A percentile compares a stretch with the other conserved stretches of the same genome.
phyloP scores from a whole-genome alignment of 768 basidiomycete genomes.

The Suillus sp. region DNA sequence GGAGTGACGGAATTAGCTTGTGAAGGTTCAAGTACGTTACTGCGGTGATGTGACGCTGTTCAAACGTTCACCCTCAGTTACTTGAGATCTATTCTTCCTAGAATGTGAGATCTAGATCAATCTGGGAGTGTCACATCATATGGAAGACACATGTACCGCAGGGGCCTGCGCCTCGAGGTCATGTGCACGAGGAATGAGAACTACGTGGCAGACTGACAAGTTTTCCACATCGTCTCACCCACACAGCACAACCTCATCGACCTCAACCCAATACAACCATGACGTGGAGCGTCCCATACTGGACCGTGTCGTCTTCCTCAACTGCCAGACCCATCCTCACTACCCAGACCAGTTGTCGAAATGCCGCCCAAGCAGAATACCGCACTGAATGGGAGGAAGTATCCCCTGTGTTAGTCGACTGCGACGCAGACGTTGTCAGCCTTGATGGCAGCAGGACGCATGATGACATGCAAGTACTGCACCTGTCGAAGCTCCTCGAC shows the following conservation, averaged over 20 bases:
- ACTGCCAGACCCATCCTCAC: conserved; percentile 1
- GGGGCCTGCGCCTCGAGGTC: not conserved
- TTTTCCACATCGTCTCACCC: not conserved
- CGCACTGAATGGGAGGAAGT: conserved; percentile 9
- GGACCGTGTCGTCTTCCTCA: not conserved
- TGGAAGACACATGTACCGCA: not conserved
- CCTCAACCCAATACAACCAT: not conserved
- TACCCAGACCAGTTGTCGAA: not conserved
- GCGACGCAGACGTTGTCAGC: conserved; percentile 13
- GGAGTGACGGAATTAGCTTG: too few species aligned
- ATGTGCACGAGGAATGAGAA: conserved; percentile 3
- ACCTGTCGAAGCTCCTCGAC: conserved; percentile 5
- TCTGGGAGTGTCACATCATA: not conserved
- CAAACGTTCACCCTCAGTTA: not conserved
- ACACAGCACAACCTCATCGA: not conserved
- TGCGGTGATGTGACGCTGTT: not conserved
- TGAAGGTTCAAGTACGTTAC: conserved; percentile 5
- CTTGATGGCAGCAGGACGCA: conserved; percentile 5
- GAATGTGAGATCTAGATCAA: conserved; percentile 1
- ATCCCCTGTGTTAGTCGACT: conserved; percentile 7
- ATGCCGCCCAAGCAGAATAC: not conserved
- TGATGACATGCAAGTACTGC: conserved; percentile 2
- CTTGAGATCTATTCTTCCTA: not conserved
- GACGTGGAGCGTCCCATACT: conserved; percentile 9
- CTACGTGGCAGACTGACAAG: not conserved